Conservation (phyloP, 139 green algal species). For the Micromonas commoda region DNA sequence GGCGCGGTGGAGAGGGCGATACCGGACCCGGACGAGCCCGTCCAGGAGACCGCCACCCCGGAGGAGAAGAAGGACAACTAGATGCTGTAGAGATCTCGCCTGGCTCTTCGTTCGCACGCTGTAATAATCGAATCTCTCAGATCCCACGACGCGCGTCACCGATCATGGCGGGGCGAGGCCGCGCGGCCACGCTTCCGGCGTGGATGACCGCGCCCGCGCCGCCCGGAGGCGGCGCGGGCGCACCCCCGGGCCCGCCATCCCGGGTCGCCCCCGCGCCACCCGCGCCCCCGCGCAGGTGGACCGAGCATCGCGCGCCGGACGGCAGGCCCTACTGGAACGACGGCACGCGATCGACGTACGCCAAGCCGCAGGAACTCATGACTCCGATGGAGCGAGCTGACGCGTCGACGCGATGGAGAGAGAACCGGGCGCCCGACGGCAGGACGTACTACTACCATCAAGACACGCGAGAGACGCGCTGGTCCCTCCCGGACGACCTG, state of each 20-base stretch:
- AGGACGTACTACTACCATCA: conserved; percentile 89
- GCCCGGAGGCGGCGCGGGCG: not conserved
- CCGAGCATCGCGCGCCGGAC: conserved; percentile 77
- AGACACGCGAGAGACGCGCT: conserved; percentile 57
- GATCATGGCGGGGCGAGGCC: conserved; percentile 40
- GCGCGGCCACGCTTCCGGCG: conserved; percentile 46
- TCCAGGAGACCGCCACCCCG: too few species aligned
- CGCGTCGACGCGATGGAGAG: not conserved
- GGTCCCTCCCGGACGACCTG: conserved; percentile 73
- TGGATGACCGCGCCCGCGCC: conserved; percentile 47
- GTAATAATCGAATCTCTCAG: too few species aligned
- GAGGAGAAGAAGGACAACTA: too few species aligned
- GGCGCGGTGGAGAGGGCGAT: too few species aligned
- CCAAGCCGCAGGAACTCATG: conserved; percentile 78
- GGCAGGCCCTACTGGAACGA: conserved; percentile 93
- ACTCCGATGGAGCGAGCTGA: conserved; percentile 33
- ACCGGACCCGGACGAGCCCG: too few species aligned
- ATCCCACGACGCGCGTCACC: not conserved
- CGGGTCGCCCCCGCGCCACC: not conserved
- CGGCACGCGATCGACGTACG: conserved; percentile 67
- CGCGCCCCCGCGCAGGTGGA: conserved; percentile 63
- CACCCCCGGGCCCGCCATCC: not conserved
- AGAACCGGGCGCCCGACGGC: conserved; percentile 67
- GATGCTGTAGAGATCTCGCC: too few species aligned
- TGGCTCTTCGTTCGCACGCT: too few species aligned